Conservation (phyloP, 2,329 filamentous ascomycete species). For the Alternaria gaisen region DNA sequence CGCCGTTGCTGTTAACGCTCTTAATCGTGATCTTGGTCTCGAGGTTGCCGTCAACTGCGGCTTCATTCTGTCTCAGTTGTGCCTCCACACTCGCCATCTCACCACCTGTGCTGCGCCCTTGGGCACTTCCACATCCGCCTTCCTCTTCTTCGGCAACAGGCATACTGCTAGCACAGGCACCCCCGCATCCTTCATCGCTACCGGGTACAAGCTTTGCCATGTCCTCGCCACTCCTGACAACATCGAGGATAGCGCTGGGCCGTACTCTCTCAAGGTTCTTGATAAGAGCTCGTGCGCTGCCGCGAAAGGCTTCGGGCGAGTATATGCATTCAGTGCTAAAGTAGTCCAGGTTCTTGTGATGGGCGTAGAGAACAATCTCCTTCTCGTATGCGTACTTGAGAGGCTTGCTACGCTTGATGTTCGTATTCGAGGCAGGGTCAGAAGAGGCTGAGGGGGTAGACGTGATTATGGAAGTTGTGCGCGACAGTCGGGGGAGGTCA, state of each 20-base stretch:
- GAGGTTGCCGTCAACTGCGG: slow-evolving; percentile 62
- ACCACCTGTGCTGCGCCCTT: slow-evolving; percentile 71
- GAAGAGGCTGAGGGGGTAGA: slow-evolving; percentile 63
- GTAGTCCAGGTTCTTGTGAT: slow-evolving; percentile 96
- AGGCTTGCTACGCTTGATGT: slow-evolving; percentile 94
- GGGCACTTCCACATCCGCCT: slow-evolving; percentile 78
- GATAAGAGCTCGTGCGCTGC: slow-evolving; percentile 88
- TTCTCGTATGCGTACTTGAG: slow-evolving; percentile 99
- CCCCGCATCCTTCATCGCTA: slow-evolving; percentile 49
- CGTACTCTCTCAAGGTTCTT: slow-evolving; percentile 94
- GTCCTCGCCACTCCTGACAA: slow-evolving; percentile 93
- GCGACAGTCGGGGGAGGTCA: slow-evolving; percentile 84
- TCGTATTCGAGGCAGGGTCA: slow-evolving; percentile 66
- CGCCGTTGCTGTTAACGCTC: slow-evolving; percentile 42
- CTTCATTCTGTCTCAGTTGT: slow-evolving; percentile 71
- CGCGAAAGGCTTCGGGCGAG: slow-evolving; percentile 94
- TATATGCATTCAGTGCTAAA: slow-evolving; percentile 99
- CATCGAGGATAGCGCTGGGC: slow-evolving; percentile 92
- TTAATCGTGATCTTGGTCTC: slow-evolving; percentile 71
- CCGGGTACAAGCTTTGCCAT: slow-evolving; percentile 87
- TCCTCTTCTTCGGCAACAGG: slow-evolving; percentile 64
- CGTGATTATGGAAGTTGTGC: slow-evolving; percentile 89
- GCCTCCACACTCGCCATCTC: slow-evolving; percentile 87
- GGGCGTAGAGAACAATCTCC: slow-evolving; percentile 96
- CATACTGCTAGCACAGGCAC: slow-evolving; percentile 40